Evolutionary conservation across 495 filamentous ascomycete genomes (phyloP), one percentile per base, ranked within the genome.

Genomic region (Neurospora sp.): DNA sequence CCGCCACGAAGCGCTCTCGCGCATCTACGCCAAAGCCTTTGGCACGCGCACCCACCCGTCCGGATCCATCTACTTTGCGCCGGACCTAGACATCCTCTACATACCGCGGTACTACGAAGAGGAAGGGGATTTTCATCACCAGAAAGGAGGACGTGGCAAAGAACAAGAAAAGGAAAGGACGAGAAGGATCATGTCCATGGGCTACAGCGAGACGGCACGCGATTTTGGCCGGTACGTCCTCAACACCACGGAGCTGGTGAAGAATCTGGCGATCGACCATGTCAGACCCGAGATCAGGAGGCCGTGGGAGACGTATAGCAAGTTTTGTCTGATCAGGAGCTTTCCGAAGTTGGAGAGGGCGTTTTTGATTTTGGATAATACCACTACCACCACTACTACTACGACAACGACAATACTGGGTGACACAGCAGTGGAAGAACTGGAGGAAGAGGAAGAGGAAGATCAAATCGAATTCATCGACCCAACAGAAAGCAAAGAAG

Each of bases 241-340:
- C 35, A 76, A 72, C 54, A 77, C 75, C 12, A 73, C 77, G 35
- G 74, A 78, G 23, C 75, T 77, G 46, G 77, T 82, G 16, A 74
- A 73, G 39, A 77, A 81, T 10, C 76, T 88, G 35, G 86, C 85
- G 2, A 79, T 88, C 59, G 86, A 88, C 73, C 82, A 86, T 48
- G 84, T 88, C 39, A 77, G 76, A 31, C 78, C 81, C 35, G 78
- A 82, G 37, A 80, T 88, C 69, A 83, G 84, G 66, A 76, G 85
- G 46, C 85, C 84, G 35, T 88, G 86, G 86, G 86, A 88, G 77
- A 82, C 82, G 2, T 88, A 86, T 73, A 86, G 83, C 77, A 87
- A 88, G 77, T 83, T 84, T 66, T 78, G 78, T 42, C 74, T 86
- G 48, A 77, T 87, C 46, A 79, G 83, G 62, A 81, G 79, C 59